Evolutionary conservation across 371 early-diverging fungal genomes (phyloP), one percentile per base, ranked within the genome.

Genomic region (Apophysomyces elegans): DNA sequence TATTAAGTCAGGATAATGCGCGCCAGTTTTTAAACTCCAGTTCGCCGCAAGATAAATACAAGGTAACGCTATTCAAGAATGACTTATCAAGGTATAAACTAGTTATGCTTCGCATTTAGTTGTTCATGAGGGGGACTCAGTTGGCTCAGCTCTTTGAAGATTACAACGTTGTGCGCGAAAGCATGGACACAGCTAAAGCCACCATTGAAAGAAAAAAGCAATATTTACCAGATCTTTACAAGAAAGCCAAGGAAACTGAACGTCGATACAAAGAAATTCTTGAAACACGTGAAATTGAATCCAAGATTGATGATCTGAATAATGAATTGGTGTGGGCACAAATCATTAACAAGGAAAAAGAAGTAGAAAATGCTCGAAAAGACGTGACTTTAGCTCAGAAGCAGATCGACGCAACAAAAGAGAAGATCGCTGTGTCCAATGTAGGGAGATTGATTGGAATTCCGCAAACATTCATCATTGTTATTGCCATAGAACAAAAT

Each of bases 1-100:
- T 97, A 18, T 86, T 99, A 13, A 91, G 91, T 1, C 99, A 99
- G 68, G 99, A 98, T 58, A 88, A 91, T 9, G 97, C 99, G 4
- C 86, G 94, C 39, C 89, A 90, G 75, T 98, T 98, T 65, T 77
- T 99, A 16, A 88, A 88, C 41, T 88, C 91, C 41, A 91, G 93
- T 61, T 86, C 93, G 4, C 70, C 91, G 2, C 84, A 91, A 59
- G 95, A 95, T 46, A 95, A 95, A 73, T 97, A 96, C 76, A 85
- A 84, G 68, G 88, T 87, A 71, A 38, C 7, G 41, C 14, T 9
- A 57, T 38, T 37, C 21, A 46, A 37, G 47, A 21, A 50, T 16
- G 54, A 9, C 21, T 21, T 11, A 18, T 50, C 21, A 21, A 9
- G 35, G 5, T 41, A 21, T 56, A 32, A 59, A 44, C 11, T 41